These are phyloP conservation scores for Leptodermis oblonga DNA, from an alignment of 257 asterid species.

Conservation along the genomic window DNA sequence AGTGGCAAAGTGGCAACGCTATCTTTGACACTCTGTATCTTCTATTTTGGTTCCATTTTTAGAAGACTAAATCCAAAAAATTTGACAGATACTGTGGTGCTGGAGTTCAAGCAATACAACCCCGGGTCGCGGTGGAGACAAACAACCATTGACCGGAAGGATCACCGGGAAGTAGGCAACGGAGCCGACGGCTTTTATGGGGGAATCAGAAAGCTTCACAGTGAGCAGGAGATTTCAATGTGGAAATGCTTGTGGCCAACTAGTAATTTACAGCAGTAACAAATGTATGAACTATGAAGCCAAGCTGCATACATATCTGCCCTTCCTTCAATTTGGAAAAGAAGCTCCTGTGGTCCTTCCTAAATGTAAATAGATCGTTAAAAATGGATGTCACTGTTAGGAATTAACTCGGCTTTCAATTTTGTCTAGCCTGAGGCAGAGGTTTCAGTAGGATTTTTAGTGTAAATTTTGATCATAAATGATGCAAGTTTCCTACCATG, in stretches of 20 bases:
- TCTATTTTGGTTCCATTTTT: not conserved
- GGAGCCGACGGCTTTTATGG: slow-evolving; percentile 76
- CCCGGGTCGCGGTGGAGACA: slow-evolving; percentile 69
- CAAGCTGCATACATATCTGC: not conserved
- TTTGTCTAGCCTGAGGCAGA: slow-evolving; percentile 11
- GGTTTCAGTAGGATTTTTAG: slow-evolving; percentile 1
- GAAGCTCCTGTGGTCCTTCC: slow-evolving; percentile 5
- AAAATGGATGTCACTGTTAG: not conserved
- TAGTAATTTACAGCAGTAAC: slow-evolving; percentile 37
- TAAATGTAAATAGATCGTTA: slow-evolving; percentile 29
- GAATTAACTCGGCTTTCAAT: slow-evolving; percentile 13
- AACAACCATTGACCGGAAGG: slow-evolving; percentile 38
- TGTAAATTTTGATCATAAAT: not conserved
- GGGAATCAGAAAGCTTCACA: slow-evolving; percentile 63
- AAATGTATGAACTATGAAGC: no score
- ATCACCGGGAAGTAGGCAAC: slow-evolving; percentile 67
- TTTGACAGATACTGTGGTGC: slow-evolving; percentile 44
- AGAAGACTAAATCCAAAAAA: not conserved
- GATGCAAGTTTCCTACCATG: no score
- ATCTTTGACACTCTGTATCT: not conserved
- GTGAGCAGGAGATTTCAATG: slow-evolving; percentile 47
- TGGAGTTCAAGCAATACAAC: slow-evolving; percentile 88
- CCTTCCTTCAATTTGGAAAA: slow-evolving; percentile 9
- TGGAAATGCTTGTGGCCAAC: slow-evolving; percentile 73
- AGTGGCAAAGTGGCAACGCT: not conserved